Conservation (phyloP, 495 filamentous ascomycete species). For the Hamigera avellanea region DNA sequence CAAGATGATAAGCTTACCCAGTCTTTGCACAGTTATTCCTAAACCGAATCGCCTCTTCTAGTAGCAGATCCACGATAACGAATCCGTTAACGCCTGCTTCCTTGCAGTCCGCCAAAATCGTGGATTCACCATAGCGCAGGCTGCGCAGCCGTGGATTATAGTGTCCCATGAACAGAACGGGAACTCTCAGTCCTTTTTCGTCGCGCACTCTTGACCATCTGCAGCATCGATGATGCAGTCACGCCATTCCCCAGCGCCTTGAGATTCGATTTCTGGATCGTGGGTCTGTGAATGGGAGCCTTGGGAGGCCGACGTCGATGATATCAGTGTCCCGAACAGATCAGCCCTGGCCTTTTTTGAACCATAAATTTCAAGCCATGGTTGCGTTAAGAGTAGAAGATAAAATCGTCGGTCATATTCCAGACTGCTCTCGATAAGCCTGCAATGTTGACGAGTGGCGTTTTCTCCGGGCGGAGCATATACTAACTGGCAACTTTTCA, state of each 20-base stretch:
- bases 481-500: too few species aligned
- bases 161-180: conserved; percentile 84
- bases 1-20: too few species aligned
- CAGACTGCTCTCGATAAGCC: too few species aligned
- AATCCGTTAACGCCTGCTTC: conserved; percentile 77
- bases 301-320: conserved; percentile 54
- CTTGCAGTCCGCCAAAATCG: conserved; percentile 53
- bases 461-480: too few species aligned
- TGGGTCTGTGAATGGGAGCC: conserved; percentile 83
- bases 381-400: too few species aligned
- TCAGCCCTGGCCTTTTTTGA: too few species aligned
- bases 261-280: conserved; percentile 71
- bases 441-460: too few species aligned
- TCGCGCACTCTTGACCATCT: conserved; percentile 61
- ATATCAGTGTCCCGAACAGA: too few species aligned
- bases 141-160: conserved; percentile 73
- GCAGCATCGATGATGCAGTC: conserved; percentile 53
- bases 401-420: too few species aligned
- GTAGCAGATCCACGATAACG: conserved; percentile 79
- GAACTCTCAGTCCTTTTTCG: conserved; percentile 53
- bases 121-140: conserved; percentile 69
- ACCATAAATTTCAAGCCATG: too few species aligned
- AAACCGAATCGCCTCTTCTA: conserved; percentile 78
- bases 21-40: conserved; percentile 56
- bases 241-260: conserved; percentile 69